phyloP scores from a whole-genome alignment of 2,329 filamentous ascomycete genomes.

The Trichophyton rubrum region DNA sequence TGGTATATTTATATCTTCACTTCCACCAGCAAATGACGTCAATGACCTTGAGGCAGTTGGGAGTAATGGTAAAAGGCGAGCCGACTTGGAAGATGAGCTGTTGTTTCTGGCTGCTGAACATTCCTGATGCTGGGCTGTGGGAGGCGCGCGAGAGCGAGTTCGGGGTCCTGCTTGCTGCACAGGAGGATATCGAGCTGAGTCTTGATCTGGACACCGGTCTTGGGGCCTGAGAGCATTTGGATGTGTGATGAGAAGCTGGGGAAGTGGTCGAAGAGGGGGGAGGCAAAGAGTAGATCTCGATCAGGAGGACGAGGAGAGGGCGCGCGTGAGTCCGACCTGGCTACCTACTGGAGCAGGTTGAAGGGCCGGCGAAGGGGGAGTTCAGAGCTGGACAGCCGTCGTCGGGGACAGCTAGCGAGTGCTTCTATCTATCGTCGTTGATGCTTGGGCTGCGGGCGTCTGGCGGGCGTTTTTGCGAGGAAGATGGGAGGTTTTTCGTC shows the following conservation, averaged over 20 bases:
- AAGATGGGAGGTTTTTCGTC: not conserved
- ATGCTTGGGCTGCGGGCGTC: not conserved
- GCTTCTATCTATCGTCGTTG: not conserved
- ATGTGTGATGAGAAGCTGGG: not conserved
- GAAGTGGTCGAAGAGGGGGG: not conserved
- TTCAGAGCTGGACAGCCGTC: not conserved
- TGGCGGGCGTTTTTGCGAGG: not conserved
- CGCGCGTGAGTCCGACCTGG: not conserved
- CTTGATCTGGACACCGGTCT: not conserved
- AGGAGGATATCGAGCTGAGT: not conserved
- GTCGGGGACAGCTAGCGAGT: not conserved
- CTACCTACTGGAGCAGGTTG: not conserved
- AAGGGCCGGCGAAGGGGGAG: not conserved
- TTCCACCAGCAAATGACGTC: not conserved
- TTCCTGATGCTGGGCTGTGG: not conserved
- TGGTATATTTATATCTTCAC: not conserved
- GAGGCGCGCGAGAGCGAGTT: not conserved
- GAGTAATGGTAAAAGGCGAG: not conserved
- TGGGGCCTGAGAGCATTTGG: conserved; percentile 1
- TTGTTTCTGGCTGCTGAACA: not conserved
- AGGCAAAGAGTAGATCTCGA: not conserved
- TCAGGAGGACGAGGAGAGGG: not conserved
- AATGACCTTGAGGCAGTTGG: not conserved
- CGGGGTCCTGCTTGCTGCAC: not conserved
- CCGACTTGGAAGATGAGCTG: not conserved